Evolutionary conservation across 73 alveolate genomes (phyloP), one percentile per base, ranked within the genome.

Genomic region (Paramecium tetraurelia): DNA sequence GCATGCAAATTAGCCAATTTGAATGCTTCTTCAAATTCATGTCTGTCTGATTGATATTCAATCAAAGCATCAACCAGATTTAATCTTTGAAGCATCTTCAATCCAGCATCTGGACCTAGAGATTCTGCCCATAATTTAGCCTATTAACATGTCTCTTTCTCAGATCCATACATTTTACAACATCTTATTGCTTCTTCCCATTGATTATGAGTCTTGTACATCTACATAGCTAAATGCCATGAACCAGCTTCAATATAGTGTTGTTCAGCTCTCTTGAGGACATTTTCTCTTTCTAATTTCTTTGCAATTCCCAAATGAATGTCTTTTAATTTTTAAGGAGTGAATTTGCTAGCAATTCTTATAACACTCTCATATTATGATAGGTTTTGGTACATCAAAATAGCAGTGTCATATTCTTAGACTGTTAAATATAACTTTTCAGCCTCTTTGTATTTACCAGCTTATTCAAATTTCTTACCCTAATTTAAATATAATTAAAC

Each of bases 111-210:
- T 89, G 98, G 97, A n/a, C 99, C 99, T 86, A 97, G 92, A 53
- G 97, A 95, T 92, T 98, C 99, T 68, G 99, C 99, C 96, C 99
- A 98, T 87, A 98, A 97, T 86, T 97, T 98, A 2, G 99, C 99
- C 48, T 97, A 93, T 95, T 98, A 98, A 71, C 97, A 98, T 27
- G 98, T 93, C 92, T 98, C 99, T 86, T 98, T 98, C 70, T 96
- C 96, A 75, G 95, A 94, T 16, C 99, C 99, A 92, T 98, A 96
- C 46, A 98, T 97, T 94, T 98, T 98, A 72, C 99, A 99, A 18
- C 98, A 99, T 96, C 99, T 98, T 69, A 98, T 92, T 38, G 99
- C 99, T 72, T 98, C 99, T 69, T 98, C 99, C 99, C 99, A 98
- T 98, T 97, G 95, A 83, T 96, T 97, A 38, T 95, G 96, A 29